These are phyloP conservation scores for Cunninghamia lanceolata DNA, from an alignment of 75 land plant species.

Conservation along the genomic window DNA sequence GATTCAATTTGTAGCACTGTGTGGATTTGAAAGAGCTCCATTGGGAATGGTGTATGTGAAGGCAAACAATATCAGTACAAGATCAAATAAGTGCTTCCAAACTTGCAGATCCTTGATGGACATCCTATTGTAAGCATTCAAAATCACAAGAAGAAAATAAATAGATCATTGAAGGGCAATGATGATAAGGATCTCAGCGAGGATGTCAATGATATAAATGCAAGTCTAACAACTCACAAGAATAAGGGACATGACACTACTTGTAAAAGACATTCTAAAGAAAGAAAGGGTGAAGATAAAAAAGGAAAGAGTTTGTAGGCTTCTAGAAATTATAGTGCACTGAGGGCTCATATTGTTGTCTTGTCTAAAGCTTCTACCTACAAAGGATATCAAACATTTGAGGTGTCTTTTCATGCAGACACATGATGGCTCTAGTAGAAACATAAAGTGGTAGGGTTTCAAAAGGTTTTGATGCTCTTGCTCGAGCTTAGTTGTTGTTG, in stretches of 20 bases:
- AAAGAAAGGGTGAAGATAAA: constrained; percentile 13
- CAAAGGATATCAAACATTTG: too few relatives aligned
- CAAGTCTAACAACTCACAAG: not conserved
- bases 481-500: constrained; percentile 65
- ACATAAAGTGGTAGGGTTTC: constrained; percentile 59
- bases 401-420: too few relatives aligned
- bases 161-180: constrained; percentile 6
- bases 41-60: constrained; percentile 74
- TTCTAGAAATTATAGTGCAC: too few relatives aligned
- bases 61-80: constrained; percentile 49
- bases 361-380: too few relatives aligned
- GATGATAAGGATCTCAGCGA: constrained; percentile 6
- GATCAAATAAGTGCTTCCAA: constrained; percentile 58
- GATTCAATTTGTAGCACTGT: too few relatives aligned
- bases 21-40: too few relatives aligned
- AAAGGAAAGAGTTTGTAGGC: too few relatives aligned
- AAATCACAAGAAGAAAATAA: constrained; percentile 10
- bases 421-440: too few relatives aligned
- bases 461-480: constrained; percentile 79
- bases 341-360: too few relatives aligned
- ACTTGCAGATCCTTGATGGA: constrained; percentile 63
- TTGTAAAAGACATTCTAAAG: constrained; percentile 2
- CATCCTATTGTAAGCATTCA: constrained; percentile 37
- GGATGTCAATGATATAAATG: not conserved
- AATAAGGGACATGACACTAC: not conserved